A percentile compares a stretch with the other conserved stretches of the same genome.
Conservation (phyloP, 345 rosid species). For the Eucalyptus cloeziana region DNA sequence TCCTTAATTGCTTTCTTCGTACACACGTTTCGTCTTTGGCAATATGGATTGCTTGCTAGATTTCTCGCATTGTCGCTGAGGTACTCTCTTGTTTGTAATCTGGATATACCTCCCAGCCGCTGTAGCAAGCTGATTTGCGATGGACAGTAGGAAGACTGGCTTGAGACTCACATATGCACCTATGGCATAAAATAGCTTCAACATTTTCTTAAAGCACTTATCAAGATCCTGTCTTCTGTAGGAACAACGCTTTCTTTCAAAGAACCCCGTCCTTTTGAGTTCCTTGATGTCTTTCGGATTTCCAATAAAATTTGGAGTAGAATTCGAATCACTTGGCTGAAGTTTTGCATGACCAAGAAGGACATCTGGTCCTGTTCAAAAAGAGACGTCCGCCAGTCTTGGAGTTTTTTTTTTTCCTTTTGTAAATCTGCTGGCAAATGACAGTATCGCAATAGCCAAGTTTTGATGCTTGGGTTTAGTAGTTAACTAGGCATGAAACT, state of each 20-base stretch:
- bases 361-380: not conserved
- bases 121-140: not conserved
- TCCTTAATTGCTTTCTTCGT: not conserved
- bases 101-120: not conserved
- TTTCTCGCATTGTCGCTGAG: not conserved
- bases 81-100: not conserved
- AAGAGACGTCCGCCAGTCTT: not conserved
- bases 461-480: not conserved
- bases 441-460: not conserved
- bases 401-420: not conserved
- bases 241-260: not conserved
- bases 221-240: not conserved
- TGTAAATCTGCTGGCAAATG: not conserved
- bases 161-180: not conserved
- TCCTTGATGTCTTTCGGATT: not conserved
- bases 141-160: not conserved
- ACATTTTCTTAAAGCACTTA: not conserved
- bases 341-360: not conserved
- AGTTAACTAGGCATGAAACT: not conserved
- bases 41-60: not conserved
- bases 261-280: not conserved
- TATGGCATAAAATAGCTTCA: not conserved
- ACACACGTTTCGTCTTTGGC: not conserved
- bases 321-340: not conserved
- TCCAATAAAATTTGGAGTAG: not conserved